Evolutionary conservation across 2,329 filamentous ascomycete species (phyloP), one percentile per base, ranked within the genome.

Genomic region (Colletotrichum phormii): DNA sequence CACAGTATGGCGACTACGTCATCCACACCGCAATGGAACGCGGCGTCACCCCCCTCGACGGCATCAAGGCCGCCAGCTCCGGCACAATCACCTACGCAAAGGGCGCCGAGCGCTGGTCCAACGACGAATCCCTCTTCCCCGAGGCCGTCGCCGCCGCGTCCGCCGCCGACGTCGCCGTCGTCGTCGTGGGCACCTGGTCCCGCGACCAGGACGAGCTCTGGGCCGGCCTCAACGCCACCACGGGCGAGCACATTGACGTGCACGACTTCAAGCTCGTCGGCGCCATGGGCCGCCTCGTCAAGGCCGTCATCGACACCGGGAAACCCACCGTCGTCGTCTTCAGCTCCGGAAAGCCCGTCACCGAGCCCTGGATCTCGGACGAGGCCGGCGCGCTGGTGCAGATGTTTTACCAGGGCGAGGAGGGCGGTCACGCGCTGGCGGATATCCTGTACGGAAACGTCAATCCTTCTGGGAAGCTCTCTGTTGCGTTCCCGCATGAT

Each of bases 161-260:
- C 76, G 87, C 86, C 11, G 91, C 92, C 3, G 93, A 95, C 77
- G 89, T 94, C 2, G 92, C 93, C 6, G 87, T 95, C 5, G 91
- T 95, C 0, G 85, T 95, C 0, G 92, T 94, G 1, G 93, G 93
- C 37, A 95, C 93, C 9, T 94, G 92, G 93, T 91, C 89, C 31
- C 88, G 92, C 61, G 93, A 95, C 77, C 92, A 95, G 78, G 84
- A 86, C 64, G 89, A 94, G 79, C 88, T 95, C 3, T 94, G 92
- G 93, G 80, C 83, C 68, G 90, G 91, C 0, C 80, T 94, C 3
- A 95, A 95, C 75, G 92, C 92, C 33, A 95, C 92, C 1, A 94
- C 92, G 0, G 93, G 92, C 63, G 93, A 95, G 78, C 92, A 94
- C 77, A 89, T 95, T 60, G 93, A 95, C 76, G 85, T 90, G 1